Base-by-base conservation (phyloP, 2,329 filamentous ascomycete species). In the Paraphaeosphaeria minitans region DNA sequence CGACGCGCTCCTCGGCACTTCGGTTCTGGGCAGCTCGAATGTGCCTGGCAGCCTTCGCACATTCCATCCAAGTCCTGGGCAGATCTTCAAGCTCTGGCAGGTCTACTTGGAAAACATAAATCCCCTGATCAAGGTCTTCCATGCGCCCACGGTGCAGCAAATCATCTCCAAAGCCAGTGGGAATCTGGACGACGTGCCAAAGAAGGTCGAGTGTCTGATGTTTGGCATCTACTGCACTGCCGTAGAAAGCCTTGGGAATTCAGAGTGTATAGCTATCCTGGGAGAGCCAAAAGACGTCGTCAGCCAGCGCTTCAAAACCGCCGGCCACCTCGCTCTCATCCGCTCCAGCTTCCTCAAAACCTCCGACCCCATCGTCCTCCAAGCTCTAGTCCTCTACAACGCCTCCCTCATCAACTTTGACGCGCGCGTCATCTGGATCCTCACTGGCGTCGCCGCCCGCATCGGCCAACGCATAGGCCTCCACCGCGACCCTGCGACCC, bases 21-120 rank as follows among this genome's bases (percentile, higher is more conserved):
- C 62, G 13, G 48, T 75, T 1, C 66, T 75, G 9, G 63, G 67
- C 10, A 57, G 41, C 22, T 57, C 62, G 1, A 53, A 35, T 45
- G 48, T 64, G n/a, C 47, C 62, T 1, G 55, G 43, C 16, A 56
- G 51, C 22, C 58, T 75, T 16, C 62, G 63, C 12, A 72, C 77
- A 1, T 64, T 87, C 0, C 87, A 89, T 65, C 90, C 91, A 0
- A 80, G 85, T 4, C 84, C 87, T 0, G 82, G 85, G 13, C 86
- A 91, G 35, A 84, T 90, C 27, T 87, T 91, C 67, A 83, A 83
- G 52, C 81, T 94, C 5, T 94, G 91, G 91, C 88, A 92, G 71
- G 80, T 86, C 9, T 93, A 89, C 64, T 78, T 92, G 6, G 87
- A 91, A 50, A 87, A 91, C 60, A 87, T 93, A 56, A 90, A 93